Percentiles rank a stretch among this genome's conserved stretches.
phyloP scores from a whole-genome alignment of 805 yeast genomes.

The Maudiozyma barnettii region DNA sequence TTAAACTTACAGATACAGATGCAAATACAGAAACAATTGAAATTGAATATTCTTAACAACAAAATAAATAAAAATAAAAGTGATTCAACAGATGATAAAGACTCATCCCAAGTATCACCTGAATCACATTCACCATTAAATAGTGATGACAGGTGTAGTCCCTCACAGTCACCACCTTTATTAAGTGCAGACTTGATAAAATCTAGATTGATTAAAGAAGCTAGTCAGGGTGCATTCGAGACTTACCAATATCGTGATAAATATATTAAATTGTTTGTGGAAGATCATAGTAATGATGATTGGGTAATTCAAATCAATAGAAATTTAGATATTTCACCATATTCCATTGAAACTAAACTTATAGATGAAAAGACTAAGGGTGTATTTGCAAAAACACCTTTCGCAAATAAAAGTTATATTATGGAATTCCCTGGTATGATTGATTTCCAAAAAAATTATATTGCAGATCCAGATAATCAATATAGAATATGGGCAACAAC shows the following conservation, averaged over 20 bases:
- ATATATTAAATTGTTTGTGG: constrained; percentile 37
- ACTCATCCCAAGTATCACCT: too few species aligned
- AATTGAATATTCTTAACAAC: constrained; percentile 3
- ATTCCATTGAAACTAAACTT: neutral
- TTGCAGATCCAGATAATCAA: constrained; percentile 60
- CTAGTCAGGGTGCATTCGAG: neutral
- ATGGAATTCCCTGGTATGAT: constrained; percentile 67
- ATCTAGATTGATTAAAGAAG: neutral
- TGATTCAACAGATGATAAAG: neutral
- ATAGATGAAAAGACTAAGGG: constrained; percentile 29
- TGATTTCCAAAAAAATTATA: constrained; percentile 54
- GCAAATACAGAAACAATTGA: constrained; percentile 1
- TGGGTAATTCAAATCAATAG: constrained; percentile 21
- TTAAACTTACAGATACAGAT: constrained; percentile 1
- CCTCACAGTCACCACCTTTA: neutral
- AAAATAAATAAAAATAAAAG: constrained; percentile 2
- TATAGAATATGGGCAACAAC: constrained; percentile 67
- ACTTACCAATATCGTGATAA: constrained; percentile 30
- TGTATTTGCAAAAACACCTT: constrained; percentile 35
- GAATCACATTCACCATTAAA: neutral
- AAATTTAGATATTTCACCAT: neutral
- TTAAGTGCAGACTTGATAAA: neutral
- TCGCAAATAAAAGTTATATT: constrained; percentile 42
- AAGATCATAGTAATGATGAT: constrained; percentile 40
- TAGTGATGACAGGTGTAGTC: neutral